Percentiles rank a stretch among this genome's conserved stretches.
These are phyloP conservation scores for Pinus tabuliformis DNA, from an alignment of 75 land plant species.

Conservation along the genomic window DNA sequence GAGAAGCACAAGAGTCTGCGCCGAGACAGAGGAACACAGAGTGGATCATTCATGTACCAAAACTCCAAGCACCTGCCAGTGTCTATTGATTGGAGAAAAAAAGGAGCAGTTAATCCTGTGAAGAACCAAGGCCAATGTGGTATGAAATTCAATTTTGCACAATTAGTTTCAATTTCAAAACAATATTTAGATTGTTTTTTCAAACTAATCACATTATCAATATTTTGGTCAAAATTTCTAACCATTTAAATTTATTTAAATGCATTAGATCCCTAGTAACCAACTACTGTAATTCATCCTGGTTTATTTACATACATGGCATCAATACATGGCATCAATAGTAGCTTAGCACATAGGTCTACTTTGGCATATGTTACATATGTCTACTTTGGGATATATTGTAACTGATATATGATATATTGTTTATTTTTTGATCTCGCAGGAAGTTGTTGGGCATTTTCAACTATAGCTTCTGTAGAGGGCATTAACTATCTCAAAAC, in stretches of 20 bases:
- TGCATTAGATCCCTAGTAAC: too few relatives aligned
- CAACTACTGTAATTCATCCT: too few relatives aligned
- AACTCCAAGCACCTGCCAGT: constrained; percentile 10
- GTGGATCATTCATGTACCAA: constrained; percentile 4
- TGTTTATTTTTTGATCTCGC: too few relatives aligned
- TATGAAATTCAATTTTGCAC: neutral
- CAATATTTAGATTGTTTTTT: too few relatives aligned
- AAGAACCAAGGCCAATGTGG: constrained; percentile 54
- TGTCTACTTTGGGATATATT: too few relatives aligned
- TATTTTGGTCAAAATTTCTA: too few relatives aligned
- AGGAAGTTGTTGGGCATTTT: constrained; percentile 2
- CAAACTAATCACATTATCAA: too few relatives aligned
- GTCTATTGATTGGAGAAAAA: constrained; percentile 45
- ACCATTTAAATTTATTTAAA: too few relatives aligned
- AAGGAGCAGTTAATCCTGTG: constrained; percentile 40
- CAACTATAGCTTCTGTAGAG: constrained; percentile 18
- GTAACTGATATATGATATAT: neutral
- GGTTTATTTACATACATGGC: too few relatives aligned
- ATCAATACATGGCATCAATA: too few relatives aligned
- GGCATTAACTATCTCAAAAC: constrained; percentile 33
- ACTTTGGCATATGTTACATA: too few relatives aligned
- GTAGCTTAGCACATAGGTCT: too few relatives aligned
- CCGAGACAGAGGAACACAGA: neutral
- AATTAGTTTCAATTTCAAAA: neutral
- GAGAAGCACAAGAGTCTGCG: neutral